Percentiles rank a stretch among this genome's conserved stretches.
Evolutionary conservation across 805 yeast genomes (phyloP).

Genomic region (Candida takata): DNA sequence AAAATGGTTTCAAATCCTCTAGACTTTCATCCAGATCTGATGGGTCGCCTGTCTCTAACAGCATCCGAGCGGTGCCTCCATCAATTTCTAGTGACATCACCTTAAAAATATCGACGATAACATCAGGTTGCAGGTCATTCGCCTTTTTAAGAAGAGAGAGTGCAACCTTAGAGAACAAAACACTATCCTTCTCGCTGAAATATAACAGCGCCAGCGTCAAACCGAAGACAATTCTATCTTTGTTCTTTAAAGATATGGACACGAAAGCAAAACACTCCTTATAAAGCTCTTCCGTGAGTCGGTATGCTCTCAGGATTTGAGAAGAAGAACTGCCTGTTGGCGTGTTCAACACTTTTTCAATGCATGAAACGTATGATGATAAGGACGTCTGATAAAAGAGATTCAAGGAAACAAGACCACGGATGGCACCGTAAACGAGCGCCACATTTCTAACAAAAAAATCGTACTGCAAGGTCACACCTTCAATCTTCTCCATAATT

Average conservation of each 20-base stretch:
- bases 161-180: conserved; percentile 11
- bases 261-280: conserved; percentile 37
- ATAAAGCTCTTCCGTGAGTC: conserved; percentile 35
- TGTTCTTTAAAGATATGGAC: conserved; percentile 37
- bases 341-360: conserved; percentile 25
- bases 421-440: conserved; percentile 40
- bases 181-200: conserved; percentile 16
- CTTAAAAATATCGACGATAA: conserved; percentile 9
- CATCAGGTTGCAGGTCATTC: background rate
- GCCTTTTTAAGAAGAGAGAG: conserved; percentile 4
- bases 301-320: conserved; percentile 19
- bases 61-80: background rate
- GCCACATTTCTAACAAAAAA: conserved; percentile 54
- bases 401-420: conserved; percentile 34
- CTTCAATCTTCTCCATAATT: conserved; percentile 50
- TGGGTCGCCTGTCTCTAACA: conserved; percentile 1
- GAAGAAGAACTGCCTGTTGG: background rate
- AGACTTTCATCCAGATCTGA: conserved; percentile 2
- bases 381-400: conserved; percentile 56
- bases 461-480: conserved; percentile 37
- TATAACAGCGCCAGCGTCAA: conserved; percentile 33
- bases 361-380: conserved; percentile 32
- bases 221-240: conserved; percentile 22
- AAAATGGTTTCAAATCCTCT: conserved; percentile 4
- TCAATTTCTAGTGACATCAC: conserved; percentile 5